Percentiles rank a stretch among this genome's conserved stretches.
Evolutionary conservation across 139 green algal genomes (phyloP).

Genomic region (Nannochloris sp.): DNA sequence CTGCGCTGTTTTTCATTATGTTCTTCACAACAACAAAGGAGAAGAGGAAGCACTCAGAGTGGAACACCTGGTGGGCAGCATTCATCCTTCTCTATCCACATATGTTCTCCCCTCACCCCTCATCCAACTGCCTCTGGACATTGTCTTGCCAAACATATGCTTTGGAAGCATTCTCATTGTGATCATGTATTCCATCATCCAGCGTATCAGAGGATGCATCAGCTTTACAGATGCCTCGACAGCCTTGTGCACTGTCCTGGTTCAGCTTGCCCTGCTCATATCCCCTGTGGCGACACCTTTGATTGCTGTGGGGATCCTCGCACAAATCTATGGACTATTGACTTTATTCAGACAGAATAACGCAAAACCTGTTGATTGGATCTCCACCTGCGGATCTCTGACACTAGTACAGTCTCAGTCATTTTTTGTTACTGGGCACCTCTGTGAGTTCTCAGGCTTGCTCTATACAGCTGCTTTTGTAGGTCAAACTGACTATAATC

Average conservation of each 20-base stretch:
- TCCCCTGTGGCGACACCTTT: neutral
- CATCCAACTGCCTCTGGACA: too few species aligned
- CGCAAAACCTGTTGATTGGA: neutral
- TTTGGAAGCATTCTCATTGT: too few species aligned
- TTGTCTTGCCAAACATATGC: too few species aligned
- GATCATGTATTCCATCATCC: too few species aligned
- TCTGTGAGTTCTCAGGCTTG: slow-evolving; percentile 84
- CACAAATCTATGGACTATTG: neutral
- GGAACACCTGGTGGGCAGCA: too few species aligned
- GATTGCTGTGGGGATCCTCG: neutral
- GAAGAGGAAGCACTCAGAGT: too few species aligned
- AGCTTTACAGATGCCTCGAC: too few species aligned
- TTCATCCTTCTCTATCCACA: too few species aligned
- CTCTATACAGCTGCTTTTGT: slow-evolving; percentile 81
- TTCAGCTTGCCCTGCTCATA: neutral
- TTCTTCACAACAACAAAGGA: too few species aligned
- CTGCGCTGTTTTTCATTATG: too few species aligned
- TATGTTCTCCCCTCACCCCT: too few species aligned
- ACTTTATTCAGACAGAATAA: neutral
- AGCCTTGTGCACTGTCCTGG: neutral
- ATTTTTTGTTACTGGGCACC: slow-evolving; percentile 79
- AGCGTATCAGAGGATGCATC: too few species aligned
- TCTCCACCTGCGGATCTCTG: slow-evolving; percentile 8
- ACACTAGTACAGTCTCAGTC: slow-evolving; percentile 23
- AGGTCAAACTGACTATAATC: slow-evolving; percentile 66